Evolutionary conservation across 768 basidiomycete species (phyloP).

Genomic region (Agrocybe pediades): DNA sequence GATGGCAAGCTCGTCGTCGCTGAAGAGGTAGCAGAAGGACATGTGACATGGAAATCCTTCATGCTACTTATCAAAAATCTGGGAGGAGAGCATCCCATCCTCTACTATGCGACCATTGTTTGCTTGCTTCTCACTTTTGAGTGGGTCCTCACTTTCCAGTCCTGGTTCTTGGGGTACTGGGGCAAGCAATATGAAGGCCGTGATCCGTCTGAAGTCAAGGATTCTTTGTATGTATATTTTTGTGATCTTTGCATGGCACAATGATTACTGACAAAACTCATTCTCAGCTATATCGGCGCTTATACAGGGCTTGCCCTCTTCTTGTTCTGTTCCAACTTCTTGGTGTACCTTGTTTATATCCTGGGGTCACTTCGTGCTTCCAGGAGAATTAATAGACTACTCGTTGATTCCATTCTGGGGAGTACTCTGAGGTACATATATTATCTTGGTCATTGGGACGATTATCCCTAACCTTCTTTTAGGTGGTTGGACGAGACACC

Average conservation of each 20-base stretch:
- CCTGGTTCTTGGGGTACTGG: constrained; percentile 48
- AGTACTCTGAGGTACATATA: constrained; percentile 10
- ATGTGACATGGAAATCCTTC: constrained; percentile 27
- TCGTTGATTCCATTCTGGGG: constrained; percentile 10
- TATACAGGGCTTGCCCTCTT: background rate
- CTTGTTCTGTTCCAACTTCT: background rate
- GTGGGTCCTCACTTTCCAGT: constrained; percentile 28
- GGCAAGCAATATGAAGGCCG: constrained; percentile 42
- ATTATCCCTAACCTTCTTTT: no score
- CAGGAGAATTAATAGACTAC: constrained; percentile 1
- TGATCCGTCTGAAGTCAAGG: constrained; percentile 31
- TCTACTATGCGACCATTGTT: constrained; percentile 33
- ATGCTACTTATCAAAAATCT: constrained; percentile 36
- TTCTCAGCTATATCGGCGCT: background rate
- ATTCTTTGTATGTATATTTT: constrained; percentile 33
- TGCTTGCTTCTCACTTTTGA: constrained; percentile 24
- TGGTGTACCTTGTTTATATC: background rate
- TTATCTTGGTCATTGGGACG: background rate
- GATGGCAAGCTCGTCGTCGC: constrained; percentile 59
- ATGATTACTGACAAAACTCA: background rate
- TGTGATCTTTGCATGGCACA: background rate
- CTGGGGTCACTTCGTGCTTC: constrained; percentile 34
- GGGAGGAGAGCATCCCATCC: constrained; percentile 31
- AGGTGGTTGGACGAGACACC: constrained; percentile 54
- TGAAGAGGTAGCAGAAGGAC: constrained; percentile 55